Conservation (phyloP, 306 rosid species). For the Purshia tridentata region DNA sequence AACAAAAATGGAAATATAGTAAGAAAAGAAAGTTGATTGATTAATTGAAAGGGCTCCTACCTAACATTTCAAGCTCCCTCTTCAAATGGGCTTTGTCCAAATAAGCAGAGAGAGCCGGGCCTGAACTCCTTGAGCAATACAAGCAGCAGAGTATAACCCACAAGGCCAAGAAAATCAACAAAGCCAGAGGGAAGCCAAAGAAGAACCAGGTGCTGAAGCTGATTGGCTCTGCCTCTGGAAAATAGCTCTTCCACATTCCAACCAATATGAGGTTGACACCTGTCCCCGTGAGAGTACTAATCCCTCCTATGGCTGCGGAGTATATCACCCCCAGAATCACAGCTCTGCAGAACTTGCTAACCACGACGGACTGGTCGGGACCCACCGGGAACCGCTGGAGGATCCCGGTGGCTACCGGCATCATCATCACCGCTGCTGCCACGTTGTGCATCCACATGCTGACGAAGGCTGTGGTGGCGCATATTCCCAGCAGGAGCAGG, state of each 20-base stretch:
- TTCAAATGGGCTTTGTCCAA: conserved; percentile 64
- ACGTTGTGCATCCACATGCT: conserved; percentile 99
- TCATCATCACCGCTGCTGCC: conserved; percentile 84
- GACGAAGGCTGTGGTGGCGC: conserved; percentile 70
- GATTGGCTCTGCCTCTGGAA: conserved; percentile 58
- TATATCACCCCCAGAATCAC: conserved; percentile 67
- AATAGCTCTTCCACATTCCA: conserved; percentile 84
- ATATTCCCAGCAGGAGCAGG: conserved; percentile 57
- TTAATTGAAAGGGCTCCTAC: conserved; percentile 31
- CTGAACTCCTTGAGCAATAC: conserved; percentile 48
- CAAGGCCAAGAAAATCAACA: conserved; percentile 42
- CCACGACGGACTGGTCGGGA: conserved; percentile 35
- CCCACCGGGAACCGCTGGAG: conserved; percentile 55
- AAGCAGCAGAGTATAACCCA: conserved; percentile 66
- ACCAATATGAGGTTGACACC: conserved; percentile 81
- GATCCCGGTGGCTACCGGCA: conserved; percentile 89
- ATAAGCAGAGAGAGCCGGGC: conserved; percentile 50
- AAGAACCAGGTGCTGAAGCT: conserved; percentile 72
- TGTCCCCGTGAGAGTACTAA: conserved; percentile 84
- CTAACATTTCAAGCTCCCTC: conserved; percentile 71
- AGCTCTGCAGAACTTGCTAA: conserved; percentile 70
- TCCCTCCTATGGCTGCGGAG: conserved; percentile 66
- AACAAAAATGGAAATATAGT: not conserved
- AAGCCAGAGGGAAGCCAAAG: conserved; percentile 64
- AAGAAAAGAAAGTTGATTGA: not conserved